Evolutionary conservation across 306 rosid genomes (phyloP).

Genomic region (Quercus dentata): DNA sequence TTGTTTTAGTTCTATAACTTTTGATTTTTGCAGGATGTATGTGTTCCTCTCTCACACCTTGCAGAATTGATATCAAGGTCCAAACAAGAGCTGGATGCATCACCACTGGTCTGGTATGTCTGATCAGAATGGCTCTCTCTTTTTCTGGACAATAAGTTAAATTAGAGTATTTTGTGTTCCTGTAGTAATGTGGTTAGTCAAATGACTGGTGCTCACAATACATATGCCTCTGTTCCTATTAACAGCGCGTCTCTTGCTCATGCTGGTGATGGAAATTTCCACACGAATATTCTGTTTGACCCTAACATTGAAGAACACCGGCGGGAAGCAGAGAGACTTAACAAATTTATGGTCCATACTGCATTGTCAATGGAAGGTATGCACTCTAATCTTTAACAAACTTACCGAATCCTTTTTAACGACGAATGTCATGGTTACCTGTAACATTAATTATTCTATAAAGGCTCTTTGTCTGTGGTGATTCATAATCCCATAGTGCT

Average conservation of each 20-base stretch:
- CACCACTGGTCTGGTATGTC: conserved; percentile 75
- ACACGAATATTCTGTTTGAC: conserved; percentile 71
- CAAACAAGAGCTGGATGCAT: conserved; percentile 76
- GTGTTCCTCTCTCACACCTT: conserved; percentile 89
- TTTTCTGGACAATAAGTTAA: conserved; percentile 5
- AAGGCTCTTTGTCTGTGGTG: not conserved
- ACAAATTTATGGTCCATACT: conserved; percentile 78
- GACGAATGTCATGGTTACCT: not conserved
- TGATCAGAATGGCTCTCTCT: conserved; percentile 13
- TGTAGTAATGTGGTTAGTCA: conserved; percentile 6
- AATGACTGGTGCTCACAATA: conserved; percentile 16
- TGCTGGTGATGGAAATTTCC: conserved; percentile 99
- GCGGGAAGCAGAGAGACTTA: conserved; percentile 77
- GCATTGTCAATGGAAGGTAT: conserved; percentile 91
- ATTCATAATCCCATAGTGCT: not conserved
- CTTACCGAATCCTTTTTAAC: not conserved
- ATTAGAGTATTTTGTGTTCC: conserved; percentile 9
- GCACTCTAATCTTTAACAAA: not conserved
- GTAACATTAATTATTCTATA: not conserved
- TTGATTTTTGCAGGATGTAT: conserved; percentile 68
- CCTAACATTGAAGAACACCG: conserved; percentile 67
- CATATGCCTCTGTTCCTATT: conserved; percentile 22
- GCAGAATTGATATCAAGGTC: conserved; percentile 82
- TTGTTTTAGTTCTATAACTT: not conserved
- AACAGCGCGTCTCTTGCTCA: conserved; percentile 83